Conservation (phyloP, 805 yeast species). For the Yamadazyma takamatsuzukensis region DNA sequence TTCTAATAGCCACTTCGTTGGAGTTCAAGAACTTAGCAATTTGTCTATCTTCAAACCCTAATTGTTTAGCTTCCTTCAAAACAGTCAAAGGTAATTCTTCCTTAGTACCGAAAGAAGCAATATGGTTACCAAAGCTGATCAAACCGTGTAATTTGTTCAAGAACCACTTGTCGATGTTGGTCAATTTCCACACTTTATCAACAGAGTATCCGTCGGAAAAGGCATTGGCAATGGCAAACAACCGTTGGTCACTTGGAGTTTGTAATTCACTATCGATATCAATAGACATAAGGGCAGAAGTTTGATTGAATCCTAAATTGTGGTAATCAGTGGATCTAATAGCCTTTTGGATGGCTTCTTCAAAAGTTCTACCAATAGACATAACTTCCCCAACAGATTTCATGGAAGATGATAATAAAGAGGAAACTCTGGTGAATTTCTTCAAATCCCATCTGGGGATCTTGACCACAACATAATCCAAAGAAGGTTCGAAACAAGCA, state of each 20-base stretch:
- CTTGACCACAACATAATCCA: constrained; percentile 94
- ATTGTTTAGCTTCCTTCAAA: constrained; percentile 86
- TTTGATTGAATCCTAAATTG: constrained; percentile 88
- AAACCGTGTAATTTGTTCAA: constrained; percentile 78
- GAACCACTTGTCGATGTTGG: constrained; percentile 96
- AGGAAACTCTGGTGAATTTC: constrained; percentile 90
- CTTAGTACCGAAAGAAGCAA: constrained; percentile 52
- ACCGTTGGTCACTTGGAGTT: constrained; percentile 96
- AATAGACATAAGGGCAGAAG: constrained; percentile 81
- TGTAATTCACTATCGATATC: constrained; percentile 91
- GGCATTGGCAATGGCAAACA: constrained; percentile 96
- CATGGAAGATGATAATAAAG: constrained; percentile 88
- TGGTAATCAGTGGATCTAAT: constrained; percentile 94
- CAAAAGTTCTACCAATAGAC: constrained; percentile 98
- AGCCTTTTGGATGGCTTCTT: constrained; percentile 97
- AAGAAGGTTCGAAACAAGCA: constrained; percentile 95
- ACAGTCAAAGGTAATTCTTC: constrained; percentile 60
- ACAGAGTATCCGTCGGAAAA: constrained; percentile 84
- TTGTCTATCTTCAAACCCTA: constrained; percentile 96
- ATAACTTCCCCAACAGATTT: constrained; percentile 98
- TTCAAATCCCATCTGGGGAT: constrained; percentile 98
- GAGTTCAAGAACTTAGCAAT: constrained; percentile 85
- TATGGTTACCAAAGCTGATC: constrained; percentile 64
- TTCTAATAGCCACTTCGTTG: constrained; percentile 89
- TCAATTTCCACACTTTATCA: constrained; percentile 85